Base-by-base conservation (phyloP, 2,329 filamentous ascomycete genomes). In the Parafenestella ontariensis region DNA sequence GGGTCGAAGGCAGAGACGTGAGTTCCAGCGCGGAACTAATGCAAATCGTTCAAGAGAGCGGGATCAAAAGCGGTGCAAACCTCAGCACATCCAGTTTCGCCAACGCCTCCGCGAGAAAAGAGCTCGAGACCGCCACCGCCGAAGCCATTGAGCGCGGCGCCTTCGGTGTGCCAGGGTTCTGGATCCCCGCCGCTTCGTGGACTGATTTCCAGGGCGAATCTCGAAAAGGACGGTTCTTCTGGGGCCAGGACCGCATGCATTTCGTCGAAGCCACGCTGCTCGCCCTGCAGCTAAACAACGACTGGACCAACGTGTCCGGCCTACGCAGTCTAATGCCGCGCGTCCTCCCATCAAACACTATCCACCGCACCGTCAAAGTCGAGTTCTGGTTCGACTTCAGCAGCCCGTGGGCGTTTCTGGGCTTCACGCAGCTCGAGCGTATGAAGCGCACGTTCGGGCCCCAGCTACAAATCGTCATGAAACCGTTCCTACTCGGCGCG, bases 341-440 rank as follows among this genome's bases (percentile, higher is more conserved):
- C 2, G 67, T 62, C 37, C 45, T 64, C 0, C 33, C 57, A 3
- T 31, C 44, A 18, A 62, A 58, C 21, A 47, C 39, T 18, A 23
- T 59, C 5, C 49, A 24, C 2, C 45, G 31, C 8, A 59, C 42
- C 40, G 55, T 63, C 1, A 65, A 53, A 29, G 9, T 75, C 1
- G 66, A 74, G 26, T 74, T 74, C 28, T 74, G 71, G 72, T 74
- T 64, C 45, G 72, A 74, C 20, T 75, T 74, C 46, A 70, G 67
- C 41, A 68, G 62, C 33, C 72, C 72, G 0, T 74, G 72, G 72
- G 71, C 70, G 0, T 74, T 72, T 42, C 42, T 75, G 1, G 72
- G 69, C 8, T 74, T 70, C 55, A 70, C 70, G 1, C 72, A 74
- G 31, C 59, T 75, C 1, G 53, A 65, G 3, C 51, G 70, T 4